Conservation (phyloP, 805 yeast species). For the Myxozyma vanderwaltii region DNA sequence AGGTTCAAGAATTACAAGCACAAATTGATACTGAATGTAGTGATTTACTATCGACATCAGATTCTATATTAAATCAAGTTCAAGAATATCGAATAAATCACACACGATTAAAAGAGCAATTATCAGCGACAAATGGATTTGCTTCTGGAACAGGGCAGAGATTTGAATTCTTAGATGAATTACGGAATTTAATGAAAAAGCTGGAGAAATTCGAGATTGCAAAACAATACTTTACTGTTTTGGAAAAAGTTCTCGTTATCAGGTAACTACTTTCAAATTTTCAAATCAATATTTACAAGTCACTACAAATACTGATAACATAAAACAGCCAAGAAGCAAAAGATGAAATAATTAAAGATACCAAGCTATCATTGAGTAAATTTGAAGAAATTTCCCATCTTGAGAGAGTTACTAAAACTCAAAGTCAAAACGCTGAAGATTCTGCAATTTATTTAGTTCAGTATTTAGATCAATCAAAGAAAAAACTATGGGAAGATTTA, state of each 20-base stretch:
- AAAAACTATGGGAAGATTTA: slow-evolving; percentile 16
- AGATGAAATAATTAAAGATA: neutral
- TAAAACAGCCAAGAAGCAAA: slow-evolving; percentile 12
- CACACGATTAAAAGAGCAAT: slow-evolving; percentile 6
- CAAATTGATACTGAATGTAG: slow-evolving; percentile 14
- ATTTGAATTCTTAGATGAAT: slow-evolving; percentile 15
- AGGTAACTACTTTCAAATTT: slow-evolving; percentile 5
- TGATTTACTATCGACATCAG: slow-evolving; percentile 7
- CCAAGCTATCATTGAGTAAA: slow-evolving; percentile 7
- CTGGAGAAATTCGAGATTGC: slow-evolving; percentile 21
- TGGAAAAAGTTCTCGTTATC: slow-evolving; percentile 10
- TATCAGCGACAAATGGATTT: slow-evolving; percentile 6
- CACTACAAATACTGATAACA: neutral
- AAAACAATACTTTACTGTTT: slow-evolving; percentile 5
- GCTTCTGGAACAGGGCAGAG: neutral
- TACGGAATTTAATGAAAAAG: slow-evolving; percentile 8
- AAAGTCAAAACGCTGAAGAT: slow-evolving; percentile 21
- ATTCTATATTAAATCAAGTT: slow-evolving; percentile 1
- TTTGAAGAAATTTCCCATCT: slow-evolving; percentile 5
- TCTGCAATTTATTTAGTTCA: slow-evolving; percentile 21
- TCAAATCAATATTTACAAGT: neutral
- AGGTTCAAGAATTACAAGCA: slow-evolving; percentile 19
- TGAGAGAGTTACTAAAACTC: neutral
- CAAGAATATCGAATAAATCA: neutral
- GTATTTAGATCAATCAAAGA: slow-evolving; percentile 1